Evolutionary conservation across 331 rosid species (phyloP), one percentile per base, ranked within the genome.

Genomic region (Arachis monticola): DNA sequence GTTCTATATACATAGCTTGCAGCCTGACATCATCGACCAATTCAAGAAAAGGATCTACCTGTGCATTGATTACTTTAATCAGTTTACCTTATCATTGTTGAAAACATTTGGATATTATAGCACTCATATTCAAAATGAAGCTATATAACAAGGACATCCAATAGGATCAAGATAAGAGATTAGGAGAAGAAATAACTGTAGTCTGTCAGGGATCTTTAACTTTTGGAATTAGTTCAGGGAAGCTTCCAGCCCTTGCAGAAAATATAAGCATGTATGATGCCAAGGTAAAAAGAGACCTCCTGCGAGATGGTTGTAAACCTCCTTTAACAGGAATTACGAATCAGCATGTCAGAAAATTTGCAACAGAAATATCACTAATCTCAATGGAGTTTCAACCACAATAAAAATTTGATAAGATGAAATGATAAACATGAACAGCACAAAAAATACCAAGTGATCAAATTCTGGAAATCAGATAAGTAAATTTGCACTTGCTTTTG

Each of bases 41-140:
- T 85, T 88, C 89, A 71, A 94, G 96, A 83, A 84, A 83, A 42
- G 97, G 97, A 87, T 94, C 97, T 73, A 82, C 92, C 97, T 94
- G 90, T 80, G 67, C 55, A 74, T 74, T 75, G 68, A 71, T 41
- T 80, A 72, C 65, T 65, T 59, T 56, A 72, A 78, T 81, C 50
- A 81, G 32, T 59, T 68, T 67, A 68, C 60, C 61, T 13, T 47
- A 57, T 12, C 8, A 30, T 1, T 44, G 14, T 60, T 11, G 30
- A 32, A 56, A 56, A 40, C 42, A 74, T 30, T 50, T 41, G 30
- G 6, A 48, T 48, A 67, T 50, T 53, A 17, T 53, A 71, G 40
- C 45, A 46, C 40, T 48, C 62, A 72, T 72, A 55, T 77, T 73
- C 17, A 63, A 76, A 56, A 12, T 59, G 52, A 80, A 77, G 77